These are phyloP conservation scores for Penicillium palitans DNA, from an alignment of 2,329 filamentous ascomycete genomes.

Conservation along the genomic window DNA sequence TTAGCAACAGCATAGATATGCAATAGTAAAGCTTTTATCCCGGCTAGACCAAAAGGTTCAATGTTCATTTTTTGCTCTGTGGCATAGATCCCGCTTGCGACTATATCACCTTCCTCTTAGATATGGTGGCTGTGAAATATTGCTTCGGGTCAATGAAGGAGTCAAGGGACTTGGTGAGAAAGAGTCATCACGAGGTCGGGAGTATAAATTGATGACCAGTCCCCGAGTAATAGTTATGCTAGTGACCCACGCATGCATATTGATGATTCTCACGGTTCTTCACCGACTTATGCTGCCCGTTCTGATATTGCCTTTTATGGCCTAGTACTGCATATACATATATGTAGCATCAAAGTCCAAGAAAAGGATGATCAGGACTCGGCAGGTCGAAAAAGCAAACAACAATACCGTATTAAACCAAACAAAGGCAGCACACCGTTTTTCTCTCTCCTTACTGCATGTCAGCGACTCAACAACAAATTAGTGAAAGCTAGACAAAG, in stretches of 20 bases:
- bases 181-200: too few species aligned
- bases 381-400: neutral
- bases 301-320: neutral
- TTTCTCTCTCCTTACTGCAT: neutral
- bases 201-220: too few species aligned
- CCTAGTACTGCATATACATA: neutral
- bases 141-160: too few species aligned
- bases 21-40: too few species aligned
- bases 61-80: too few species aligned
- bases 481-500: neutral
- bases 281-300: neutral
- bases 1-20: too few species aligned
- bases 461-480: neutral
- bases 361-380: neutral
- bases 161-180: too few species aligned
- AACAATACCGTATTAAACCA: neutral
- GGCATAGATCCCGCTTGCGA: too few species aligned
- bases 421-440: neutral
- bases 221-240: neutral
- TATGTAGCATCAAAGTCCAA: neutral
- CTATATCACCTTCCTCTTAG: too few species aligned
- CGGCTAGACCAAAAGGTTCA: too few species aligned
- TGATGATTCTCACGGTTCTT: neutral
- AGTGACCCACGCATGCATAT: neutral
- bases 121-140: too few species aligned